Evolutionary conservation across 345 rosid species (phyloP).

Genomic region (Camelina sativa): DNA sequence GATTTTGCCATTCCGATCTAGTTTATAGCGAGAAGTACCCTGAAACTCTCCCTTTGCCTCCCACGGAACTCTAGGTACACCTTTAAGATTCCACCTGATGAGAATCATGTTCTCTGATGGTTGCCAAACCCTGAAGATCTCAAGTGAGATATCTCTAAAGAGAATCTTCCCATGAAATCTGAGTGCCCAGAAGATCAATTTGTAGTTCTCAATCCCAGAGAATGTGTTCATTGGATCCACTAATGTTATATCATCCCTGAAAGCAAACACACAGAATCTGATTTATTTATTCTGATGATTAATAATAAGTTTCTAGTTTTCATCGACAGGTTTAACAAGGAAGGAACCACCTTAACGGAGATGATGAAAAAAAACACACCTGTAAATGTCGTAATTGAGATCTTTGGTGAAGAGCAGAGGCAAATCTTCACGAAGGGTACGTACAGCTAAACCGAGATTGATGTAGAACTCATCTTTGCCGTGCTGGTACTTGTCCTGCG

Average conservation of each 20-base stretch:
- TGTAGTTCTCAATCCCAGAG: slow-evolving; percentile 83
- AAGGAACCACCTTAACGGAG: not conserved
- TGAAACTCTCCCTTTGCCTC: slow-evolving; percentile 86
- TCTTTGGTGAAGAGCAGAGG: slow-evolving; percentile 73
- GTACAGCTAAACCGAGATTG: slow-evolving; percentile 80
- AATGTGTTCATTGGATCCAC: slow-evolving; percentile 79
- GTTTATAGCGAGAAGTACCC: slow-evolving; percentile 79
- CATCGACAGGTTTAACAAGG: not conserved
- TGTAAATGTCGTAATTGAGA: slow-evolving; percentile 84
- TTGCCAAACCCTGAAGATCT: slow-evolving; percentile 78
- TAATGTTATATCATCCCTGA: slow-evolving; percentile 87
- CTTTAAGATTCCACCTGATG: slow-evolving; percentile 84
- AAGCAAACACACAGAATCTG: not conserved
- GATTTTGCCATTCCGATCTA: slow-evolving; percentile 82
- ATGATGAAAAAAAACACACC: slow-evolving; percentile 46
- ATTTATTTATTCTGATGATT: slow-evolving; percentile 16
- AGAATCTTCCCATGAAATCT: slow-evolving; percentile 87
- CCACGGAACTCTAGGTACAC: slow-evolving; percentile 89
- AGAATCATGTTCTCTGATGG: slow-evolving; percentile 87
- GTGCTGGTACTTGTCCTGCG: slow-evolving; percentile 47
- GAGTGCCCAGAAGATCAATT: slow-evolving; percentile 85
- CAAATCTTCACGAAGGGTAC: slow-evolving; percentile 90
- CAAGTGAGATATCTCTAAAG: slow-evolving; percentile 75
- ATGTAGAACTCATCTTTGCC: slow-evolving; percentile 70
- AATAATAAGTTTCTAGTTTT: not conserved